Evolutionary conservation across 768 basidiomycete genomes (phyloP), one percentile per base, ranked within the genome.

Genomic region (Leccinum ochraceum): DNA sequence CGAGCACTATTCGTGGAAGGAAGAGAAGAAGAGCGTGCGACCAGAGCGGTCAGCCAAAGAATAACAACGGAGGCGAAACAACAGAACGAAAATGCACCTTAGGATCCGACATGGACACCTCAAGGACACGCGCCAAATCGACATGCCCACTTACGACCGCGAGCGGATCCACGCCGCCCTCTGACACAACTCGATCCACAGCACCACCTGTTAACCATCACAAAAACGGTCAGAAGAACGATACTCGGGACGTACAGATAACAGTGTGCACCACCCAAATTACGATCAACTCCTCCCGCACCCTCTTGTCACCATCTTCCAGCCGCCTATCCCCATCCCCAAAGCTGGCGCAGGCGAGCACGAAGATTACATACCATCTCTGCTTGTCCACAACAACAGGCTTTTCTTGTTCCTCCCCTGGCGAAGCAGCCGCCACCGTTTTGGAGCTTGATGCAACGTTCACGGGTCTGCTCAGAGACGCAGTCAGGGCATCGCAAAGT

Each of bases 121-220:
- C 78, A 42, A 88, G 66, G 11, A 89, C 73, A 3, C 79, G 72
- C 13, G 89, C 71, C 8, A 71, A 73, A 59, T 86, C 81, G 2
- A 85, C 49, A 59, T 84, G 77, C 24, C 74, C 76, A 8, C 76
- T 77, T 4, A 90, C 78, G 6, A 91, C 72, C 14, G 82, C 81
- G 22, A 78, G 77, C 2, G 94, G 94, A 68, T 96, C 92, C 4
- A 81, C 68, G 2, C 77, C 0, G 89, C 86, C 60, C 81, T 83
- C 65, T 91, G 92, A 58, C 89, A 91, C 5, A 92, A 63, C 58
- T 93, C 90, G 60, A 95, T 89, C 94, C 94, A 97, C 1, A 74
- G 13, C 37, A 4, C 44, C 58, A 34, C 70, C 74, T 74, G 2
- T 20, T 16, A 11, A 39, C 30, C 36, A 44, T 28, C 13, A 2